Evolutionary conservation across 1,139 yeast species (phyloP).

Genomic region (Saccharomyces hybrid): DNA sequence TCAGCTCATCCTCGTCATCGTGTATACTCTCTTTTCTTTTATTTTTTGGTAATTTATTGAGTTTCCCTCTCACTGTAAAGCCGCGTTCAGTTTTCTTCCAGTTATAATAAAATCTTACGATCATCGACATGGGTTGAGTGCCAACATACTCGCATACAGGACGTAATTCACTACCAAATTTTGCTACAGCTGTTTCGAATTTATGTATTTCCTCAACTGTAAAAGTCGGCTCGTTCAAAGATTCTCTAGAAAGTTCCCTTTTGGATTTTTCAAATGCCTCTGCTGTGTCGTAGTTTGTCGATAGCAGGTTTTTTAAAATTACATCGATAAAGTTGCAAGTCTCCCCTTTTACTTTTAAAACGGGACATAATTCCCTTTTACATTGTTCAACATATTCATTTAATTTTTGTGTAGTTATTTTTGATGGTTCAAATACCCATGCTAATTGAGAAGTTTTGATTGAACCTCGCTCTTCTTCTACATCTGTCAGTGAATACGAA

Average conservation of each 20-base stretch:
- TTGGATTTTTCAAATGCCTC: slow-evolving; percentile 38
- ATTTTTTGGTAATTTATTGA: slow-evolving; percentile 58
- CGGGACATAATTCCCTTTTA: slow-evolving; percentile 45
- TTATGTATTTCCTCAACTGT: slow-evolving; percentile 50
- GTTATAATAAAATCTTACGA: slow-evolving; percentile 76
- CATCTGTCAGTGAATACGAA: slow-evolving; percentile 8
- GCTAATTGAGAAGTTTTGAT: slow-evolving; percentile 61
- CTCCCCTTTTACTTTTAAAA: slow-evolving; percentile 38
- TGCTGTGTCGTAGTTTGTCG: slow-evolving; percentile 42
- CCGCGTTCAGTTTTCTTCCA: slow-evolving; percentile 89
- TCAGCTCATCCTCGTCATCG: slow-evolving; percentile 9
- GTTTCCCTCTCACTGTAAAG: slow-evolving; percentile 58
- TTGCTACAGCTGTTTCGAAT: slow-evolving; percentile 70
- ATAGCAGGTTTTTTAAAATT: slow-evolving; percentile 48
- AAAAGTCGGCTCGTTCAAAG: slow-evolving; percentile 70
- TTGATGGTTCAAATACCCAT: slow-evolving; percentile 50
- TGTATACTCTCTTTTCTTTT: slow-evolving; percentile 8
- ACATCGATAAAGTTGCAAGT: slow-evolving; percentile 79
- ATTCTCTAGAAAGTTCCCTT: slow-evolving; percentile 44
- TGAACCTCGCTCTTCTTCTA: slow-evolving; percentile 70
- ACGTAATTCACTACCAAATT: slow-evolving; percentile 72
- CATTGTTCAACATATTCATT: slow-evolving; percentile 53
- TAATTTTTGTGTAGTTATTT: slow-evolving; percentile 33
- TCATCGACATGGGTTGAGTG: slow-evolving; percentile 64
- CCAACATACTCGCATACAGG: slow-evolving; percentile 64